Evolutionary conservation across 2,329 filamentous ascomycete species (phyloP).

Genomic region (Thielaviopsis ethacetica): DNA sequence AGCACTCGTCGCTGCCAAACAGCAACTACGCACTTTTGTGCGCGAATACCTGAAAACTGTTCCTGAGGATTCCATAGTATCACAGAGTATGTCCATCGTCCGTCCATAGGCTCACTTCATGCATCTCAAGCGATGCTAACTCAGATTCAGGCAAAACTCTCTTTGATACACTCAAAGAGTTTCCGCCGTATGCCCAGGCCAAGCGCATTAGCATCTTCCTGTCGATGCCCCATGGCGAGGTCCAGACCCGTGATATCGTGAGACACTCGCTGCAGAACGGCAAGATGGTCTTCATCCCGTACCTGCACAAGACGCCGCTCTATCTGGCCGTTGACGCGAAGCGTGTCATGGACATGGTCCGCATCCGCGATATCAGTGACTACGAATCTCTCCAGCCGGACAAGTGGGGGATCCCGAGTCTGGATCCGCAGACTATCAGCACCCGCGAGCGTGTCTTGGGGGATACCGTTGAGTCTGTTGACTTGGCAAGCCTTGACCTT

Average conservation of each 20-base stretch:
- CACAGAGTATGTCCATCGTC: slow-evolving; percentile 58
- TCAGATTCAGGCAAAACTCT: slow-evolving; percentile 41
- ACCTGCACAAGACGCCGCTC: slow-evolving; percentile 50
- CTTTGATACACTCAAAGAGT: slow-evolving; percentile 45
- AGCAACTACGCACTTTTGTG: slow-evolving; percentile 55
- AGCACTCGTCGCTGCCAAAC: slow-evolving; percentile 49
- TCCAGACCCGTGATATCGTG: slow-evolving; percentile 71
- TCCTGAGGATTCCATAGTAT: slow-evolving; percentile 40
- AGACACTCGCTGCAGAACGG: slow-evolving; percentile 58
- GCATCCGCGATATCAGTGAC: slow-evolving; percentile 54
- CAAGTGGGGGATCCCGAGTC: slow-evolving; percentile 88
- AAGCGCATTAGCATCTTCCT: slow-evolving; percentile 70
- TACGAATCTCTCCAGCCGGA: slow-evolving; percentile 64
- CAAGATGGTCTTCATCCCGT: slow-evolving; percentile 85
- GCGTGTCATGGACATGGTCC: slow-evolving; percentile 87
- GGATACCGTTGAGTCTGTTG: slow-evolving; percentile 30
- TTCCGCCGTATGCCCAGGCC: slow-evolving; percentile 62
- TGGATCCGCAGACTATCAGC: slow-evolving; percentile 47
- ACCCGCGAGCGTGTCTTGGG: slow-evolving; percentile 59
- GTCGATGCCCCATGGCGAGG: slow-evolving; percentile 78
- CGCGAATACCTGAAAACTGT: slow-evolving; percentile 48
- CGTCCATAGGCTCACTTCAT: neutral
- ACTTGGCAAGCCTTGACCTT: slow-evolving; percentile 50
- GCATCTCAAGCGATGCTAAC: neutral
- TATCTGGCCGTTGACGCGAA: slow-evolving; percentile 35